These are phyloP conservation scores for Oryza australiensis DNA, from an alignment of 176 grass and related monocot genomes.

Conservation along the genomic window DNA sequence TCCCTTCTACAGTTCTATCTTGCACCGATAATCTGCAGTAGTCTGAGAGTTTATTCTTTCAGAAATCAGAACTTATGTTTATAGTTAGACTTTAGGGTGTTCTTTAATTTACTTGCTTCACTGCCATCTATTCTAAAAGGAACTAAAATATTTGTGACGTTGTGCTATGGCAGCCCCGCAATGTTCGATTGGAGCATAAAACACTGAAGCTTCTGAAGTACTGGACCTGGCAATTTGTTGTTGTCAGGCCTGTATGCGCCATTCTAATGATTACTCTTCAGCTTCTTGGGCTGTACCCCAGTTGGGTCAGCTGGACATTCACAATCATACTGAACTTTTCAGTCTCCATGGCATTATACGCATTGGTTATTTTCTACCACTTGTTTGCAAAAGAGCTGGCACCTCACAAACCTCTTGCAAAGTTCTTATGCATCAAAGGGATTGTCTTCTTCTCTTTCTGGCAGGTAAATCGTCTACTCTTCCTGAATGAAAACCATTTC, in stretches of 20 bases:
- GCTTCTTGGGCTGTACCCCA: constrained; percentile 80
- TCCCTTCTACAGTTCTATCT: neutral
- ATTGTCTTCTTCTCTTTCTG: constrained; percentile 99
- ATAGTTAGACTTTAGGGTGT: neutral
- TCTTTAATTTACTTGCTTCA: constrained; percentile 10
- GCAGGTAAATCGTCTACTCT: constrained; percentile 61
- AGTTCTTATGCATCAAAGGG: constrained; percentile 98
- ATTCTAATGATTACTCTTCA: constrained; percentile 82
- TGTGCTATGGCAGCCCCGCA: constrained; percentile 58
- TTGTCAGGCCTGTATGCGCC: constrained; percentile 84
- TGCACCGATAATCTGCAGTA: neutral
- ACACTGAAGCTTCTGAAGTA: constrained; percentile 93
- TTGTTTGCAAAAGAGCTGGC: constrained; percentile 93
- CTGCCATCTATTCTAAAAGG: constrained; percentile 21
- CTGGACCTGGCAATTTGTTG: constrained; percentile 99
- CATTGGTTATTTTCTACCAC: constrained; percentile 94
- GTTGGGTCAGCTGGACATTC: constrained; percentile 89
- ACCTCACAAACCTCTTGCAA: constrained; percentile 91
- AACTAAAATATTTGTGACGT: constrained; percentile 24
- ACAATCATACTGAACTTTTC: constrained; percentile 92
- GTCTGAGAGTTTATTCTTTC: neutral
- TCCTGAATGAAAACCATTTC: constrained; percentile 11
- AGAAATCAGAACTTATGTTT: neutral
- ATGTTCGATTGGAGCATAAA: constrained; percentile 78
- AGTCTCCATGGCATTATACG: constrained; percentile 92